A percentile compares a stretch with the other conserved stretches of the same genome.
Evolutionary conservation across 208 protist species (phyloP).

Genomic region (Leishmania mexicana): DNA sequence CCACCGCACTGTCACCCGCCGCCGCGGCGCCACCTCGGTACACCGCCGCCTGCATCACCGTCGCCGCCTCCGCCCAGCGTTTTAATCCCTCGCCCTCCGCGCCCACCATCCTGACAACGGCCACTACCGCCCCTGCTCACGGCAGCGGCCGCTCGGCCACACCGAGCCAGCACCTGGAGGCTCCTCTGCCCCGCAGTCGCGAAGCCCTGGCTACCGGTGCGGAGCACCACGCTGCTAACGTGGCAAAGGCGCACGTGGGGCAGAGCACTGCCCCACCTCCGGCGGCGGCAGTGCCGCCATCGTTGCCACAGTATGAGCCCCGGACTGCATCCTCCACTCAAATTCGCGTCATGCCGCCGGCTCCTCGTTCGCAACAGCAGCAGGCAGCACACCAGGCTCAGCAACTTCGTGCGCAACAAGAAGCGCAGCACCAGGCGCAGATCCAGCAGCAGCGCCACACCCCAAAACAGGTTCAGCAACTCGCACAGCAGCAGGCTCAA

Average conservation of each 20-base stretch:
- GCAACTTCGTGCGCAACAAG: not conserved
- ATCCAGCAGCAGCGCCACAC: conserved; percentile 7
- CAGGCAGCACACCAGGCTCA: not conserved
- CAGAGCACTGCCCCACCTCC: not conserved
- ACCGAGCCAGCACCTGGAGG: not conserved
- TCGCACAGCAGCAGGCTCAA: conserved; percentile 3
- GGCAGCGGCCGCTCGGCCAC: conserved; percentile 4
- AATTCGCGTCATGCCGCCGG: conserved; percentile 27
- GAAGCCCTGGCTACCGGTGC: not conserved
- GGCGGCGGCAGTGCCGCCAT: not conserved
- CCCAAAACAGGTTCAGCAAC: not conserved
- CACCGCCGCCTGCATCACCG: conserved; percentile 16
- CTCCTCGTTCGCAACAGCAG: conserved; percentile 24
- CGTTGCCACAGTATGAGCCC: conserved; percentile 21
- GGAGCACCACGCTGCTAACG: not conserved
- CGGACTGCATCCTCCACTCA: conserved; percentile 2
- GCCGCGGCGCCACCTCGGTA: conserved; percentile 15
- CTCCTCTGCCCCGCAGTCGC: conserved; percentile 12
- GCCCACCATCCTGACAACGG: not conserved
- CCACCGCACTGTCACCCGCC: not conserved
- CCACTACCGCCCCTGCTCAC: not conserved
- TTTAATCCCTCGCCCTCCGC: not conserved
- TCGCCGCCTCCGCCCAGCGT: not conserved
- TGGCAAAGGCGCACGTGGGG: not conserved
- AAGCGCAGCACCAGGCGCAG: not conserved